Conservation (phyloP, 2,329 filamentous ascomycete genomes). For the Alternaria panax region DNA sequence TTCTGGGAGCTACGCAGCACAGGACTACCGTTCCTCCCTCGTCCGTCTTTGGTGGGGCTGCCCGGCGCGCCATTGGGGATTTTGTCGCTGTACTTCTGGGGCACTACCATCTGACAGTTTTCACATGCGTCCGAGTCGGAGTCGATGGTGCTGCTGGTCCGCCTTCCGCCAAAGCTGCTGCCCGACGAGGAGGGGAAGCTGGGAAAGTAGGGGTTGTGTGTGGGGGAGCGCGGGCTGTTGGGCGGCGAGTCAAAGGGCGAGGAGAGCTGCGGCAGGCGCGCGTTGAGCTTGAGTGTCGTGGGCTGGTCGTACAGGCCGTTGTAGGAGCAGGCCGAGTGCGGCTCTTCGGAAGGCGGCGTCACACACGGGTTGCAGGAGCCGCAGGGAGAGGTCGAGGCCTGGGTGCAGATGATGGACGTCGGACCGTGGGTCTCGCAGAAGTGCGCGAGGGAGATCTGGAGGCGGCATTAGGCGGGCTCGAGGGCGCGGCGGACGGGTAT, state of each 20-base stretch:
- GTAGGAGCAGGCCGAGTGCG: constrained; percentile 41
- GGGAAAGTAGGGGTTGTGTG: constrained; percentile 61
- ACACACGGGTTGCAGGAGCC: constrained; percentile 60
- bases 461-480: constrained; percentile 8
- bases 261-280: constrained; percentile 42
- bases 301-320: constrained; percentile 47
- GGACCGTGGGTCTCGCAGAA: constrained; percentile 70
- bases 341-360: constrained; percentile 51
- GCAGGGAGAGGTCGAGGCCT: constrained; percentile 64
- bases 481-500: neutral
- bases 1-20: constrained; percentile 63
- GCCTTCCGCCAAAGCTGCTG: constrained; percentile 40
- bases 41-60: constrained; percentile 58
- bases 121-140: constrained; percentile 63
- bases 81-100: constrained; percentile 61
- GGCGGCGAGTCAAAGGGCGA: constrained; percentile 53
- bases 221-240: constrained; percentile 50
- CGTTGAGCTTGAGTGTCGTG: constrained; percentile 41
- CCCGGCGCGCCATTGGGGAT: constrained; percentile 62
- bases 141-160: constrained; percentile 49
- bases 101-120: constrained; percentile 64
- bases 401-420: constrained; percentile 68
- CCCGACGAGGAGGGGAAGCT: constrained; percentile 42
- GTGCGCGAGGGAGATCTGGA: constrained; percentile 66
- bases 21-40: constrained; percentile 60